Evolutionary conservation across 805 yeast species (phyloP).

Genomic region (Yarrowia sp.): DNA sequence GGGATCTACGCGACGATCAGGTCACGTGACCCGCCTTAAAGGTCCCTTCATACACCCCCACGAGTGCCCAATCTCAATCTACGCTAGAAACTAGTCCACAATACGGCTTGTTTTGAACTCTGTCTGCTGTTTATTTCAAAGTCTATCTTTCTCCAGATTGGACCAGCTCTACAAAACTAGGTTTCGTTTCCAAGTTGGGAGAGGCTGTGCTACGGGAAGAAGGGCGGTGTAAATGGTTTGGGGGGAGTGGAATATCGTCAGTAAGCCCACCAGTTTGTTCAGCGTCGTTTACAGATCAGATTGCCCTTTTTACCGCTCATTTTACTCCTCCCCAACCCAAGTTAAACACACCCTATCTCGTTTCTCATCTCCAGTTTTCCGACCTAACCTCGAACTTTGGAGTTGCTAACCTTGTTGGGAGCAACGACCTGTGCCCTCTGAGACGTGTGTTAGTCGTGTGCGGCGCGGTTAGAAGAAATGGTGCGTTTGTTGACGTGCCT

Average conservation of each 20-base stretch:
- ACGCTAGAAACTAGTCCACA: not conserved
- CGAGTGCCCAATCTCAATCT: not conserved
- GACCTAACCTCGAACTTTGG: not conserved
- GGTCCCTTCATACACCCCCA: not conserved
- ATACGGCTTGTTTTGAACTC: slow-evolving; percentile 4
- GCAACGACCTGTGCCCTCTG: not conserved
- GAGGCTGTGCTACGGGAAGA: not conserved
- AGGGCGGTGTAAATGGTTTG: not conserved
- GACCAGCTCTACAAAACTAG: not conserved
- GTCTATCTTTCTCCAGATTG: slow-evolving; percentile 18
- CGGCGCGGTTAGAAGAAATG: not conserved
- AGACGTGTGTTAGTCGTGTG: slow-evolving; percentile 4
- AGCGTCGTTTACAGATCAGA: too few relatives aligned
- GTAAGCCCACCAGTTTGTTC: too few relatives aligned
- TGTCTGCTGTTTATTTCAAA: not conserved
- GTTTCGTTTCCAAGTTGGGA: not conserved
- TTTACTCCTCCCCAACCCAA: too few relatives aligned
- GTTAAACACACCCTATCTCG: too few relatives aligned
- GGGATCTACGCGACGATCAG: too few relatives aligned
- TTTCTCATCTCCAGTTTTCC: too few relatives aligned
- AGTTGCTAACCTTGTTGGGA: slow-evolving; percentile 16
- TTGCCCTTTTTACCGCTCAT: too few relatives aligned
- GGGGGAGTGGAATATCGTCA: not conserved
- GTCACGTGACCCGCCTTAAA: not conserved
- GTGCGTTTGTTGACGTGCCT: too few relatives aligned